phyloP scores from a whole-genome alignment of 108 stramenopile species.

The Poteriospumella lacustris region DNA sequence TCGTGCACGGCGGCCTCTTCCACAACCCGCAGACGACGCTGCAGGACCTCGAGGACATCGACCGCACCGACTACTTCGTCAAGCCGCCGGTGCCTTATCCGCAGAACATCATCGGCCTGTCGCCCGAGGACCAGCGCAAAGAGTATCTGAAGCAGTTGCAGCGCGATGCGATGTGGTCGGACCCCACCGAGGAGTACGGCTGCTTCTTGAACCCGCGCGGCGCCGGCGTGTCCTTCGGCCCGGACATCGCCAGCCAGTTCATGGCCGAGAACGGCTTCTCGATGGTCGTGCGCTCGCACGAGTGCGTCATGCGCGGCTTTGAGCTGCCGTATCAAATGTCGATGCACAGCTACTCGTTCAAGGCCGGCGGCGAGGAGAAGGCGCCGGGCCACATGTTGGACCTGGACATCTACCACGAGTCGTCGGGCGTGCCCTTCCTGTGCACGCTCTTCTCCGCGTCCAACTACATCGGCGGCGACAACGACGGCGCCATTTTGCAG shows the following conservation, averaged over 20 bases:
- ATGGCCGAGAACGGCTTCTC: constrained; percentile 51
- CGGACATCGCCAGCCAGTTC: constrained; percentile 57
- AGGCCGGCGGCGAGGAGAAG: too few relatives aligned
- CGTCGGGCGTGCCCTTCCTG: constrained; percentile 21
- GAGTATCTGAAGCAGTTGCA: constrained; percentile 25
- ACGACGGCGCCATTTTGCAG: not conserved
- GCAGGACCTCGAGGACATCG: constrained; percentile 52
- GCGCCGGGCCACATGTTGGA: too few relatives aligned
- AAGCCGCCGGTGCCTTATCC: constrained; percentile 22
- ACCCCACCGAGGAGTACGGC: constrained; percentile 41
- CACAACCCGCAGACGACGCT: constrained; percentile 50
- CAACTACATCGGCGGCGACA: constrained; percentile 56
- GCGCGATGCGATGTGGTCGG: constrained; percentile 51
- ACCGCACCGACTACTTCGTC: constrained; percentile 29
- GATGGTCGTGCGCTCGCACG: constrained; percentile 59
- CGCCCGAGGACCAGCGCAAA: not conserved
- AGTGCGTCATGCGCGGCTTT: constrained; percentile 60
- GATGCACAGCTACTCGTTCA: constrained; percentile 17
- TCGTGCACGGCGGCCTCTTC: constrained; percentile 62
- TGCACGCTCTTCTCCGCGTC: constrained; percentile 61
- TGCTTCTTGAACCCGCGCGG: constrained; percentile 54
- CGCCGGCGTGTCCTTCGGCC: constrained; percentile 58
- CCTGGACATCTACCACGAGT: too few relatives aligned
- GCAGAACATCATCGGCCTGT: not conserved
- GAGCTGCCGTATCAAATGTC: constrained; percentile 49